Evolutionary conservation across 257 asterid species (phyloP), one percentile per base, ranked within the genome.

Genomic region (Penstemon davidsonii): DNA sequence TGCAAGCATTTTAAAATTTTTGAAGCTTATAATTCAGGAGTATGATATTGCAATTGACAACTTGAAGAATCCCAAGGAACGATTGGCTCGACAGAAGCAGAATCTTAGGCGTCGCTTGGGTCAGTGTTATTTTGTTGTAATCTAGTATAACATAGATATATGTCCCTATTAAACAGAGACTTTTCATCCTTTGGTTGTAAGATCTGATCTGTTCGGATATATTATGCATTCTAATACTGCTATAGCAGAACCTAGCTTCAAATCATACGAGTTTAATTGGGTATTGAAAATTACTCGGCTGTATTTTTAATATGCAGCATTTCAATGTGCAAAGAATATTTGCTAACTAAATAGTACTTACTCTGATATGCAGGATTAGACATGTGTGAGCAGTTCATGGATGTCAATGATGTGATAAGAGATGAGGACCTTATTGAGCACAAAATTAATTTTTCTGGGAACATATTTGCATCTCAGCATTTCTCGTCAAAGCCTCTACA

Each of bases 311-410:
- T 55, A 69, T 12, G 49, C 54, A 5, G 49, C 36, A 33, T 51
- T 62, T 58, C 67, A 40, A 58, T 45, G 5, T 37, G 19, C 7
- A 51, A 61, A 7, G 43, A 47, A 40, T 43, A 60, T 37, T 66
- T 76, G 73, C 47, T 71, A 8, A 77, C 61, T 45, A 66, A 73
- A 69, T 38, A 18, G 60, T 42, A 69, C 19, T 55, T 54, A 59
- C 51, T 76, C 66, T 68, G 59, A 44, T 71, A 13, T 68, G 68
- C 95, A 94, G 99, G 99, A 66, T 76, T 94, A 74, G 97, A 94
- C 59, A 78, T 94, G 74, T 91, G 96, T 55, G 99, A 91, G 86
- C 96, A 91, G 82, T 94, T 94, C 84, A 86, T 91, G 96, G 99
- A 94, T 86, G 96, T 94, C 64, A 87, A 75, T 80, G 99, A 94